Evolutionary conservation across 2,329 filamentous ascomycete genomes (phyloP).

Genomic region (Magnaporthales sp.): DNA sequence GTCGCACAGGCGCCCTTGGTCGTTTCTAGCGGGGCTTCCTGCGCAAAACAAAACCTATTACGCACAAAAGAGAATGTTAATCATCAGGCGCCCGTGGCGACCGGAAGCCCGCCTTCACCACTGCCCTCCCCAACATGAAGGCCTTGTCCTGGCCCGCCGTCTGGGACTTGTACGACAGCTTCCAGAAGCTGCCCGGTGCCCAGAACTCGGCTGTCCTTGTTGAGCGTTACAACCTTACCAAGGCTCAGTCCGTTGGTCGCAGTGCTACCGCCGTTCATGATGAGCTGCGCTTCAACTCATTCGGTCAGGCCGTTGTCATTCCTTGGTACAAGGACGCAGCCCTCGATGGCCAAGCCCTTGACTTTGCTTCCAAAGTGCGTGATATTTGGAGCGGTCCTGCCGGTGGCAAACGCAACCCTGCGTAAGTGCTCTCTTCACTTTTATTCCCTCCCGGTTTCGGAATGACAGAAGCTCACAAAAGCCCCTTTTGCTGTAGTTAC

Average conservation of each 20-base stretch:
- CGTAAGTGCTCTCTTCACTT: neutral
- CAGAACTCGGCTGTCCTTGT: neutral
- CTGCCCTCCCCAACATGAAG: neutral
- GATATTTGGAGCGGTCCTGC: too few species aligned
- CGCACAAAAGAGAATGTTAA: too few species aligned
- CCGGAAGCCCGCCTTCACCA: neutral
- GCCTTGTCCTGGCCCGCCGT: neutral
- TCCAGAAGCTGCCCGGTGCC: neutral
- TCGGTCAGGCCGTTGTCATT: neutral
- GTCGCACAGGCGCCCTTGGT: too few species aligned
- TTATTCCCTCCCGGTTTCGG: neutral
- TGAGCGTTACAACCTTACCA: neutral
- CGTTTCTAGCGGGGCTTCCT: too few species aligned
- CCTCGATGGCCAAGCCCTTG: neutral
- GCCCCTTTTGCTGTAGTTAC: neutral
- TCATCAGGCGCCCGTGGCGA: neutral
- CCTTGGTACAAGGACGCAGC: neutral
- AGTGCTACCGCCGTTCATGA: neutral
- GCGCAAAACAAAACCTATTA: too few species aligned
- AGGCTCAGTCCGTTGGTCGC: neutral
- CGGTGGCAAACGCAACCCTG: too few species aligned
- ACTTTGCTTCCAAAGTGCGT: too few species aligned
- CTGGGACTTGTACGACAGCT: neutral
- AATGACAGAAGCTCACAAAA: neutral
- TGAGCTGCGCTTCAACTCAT: neutral